phyloP scores from a whole-genome alignment of 345 rosid species.

The Luvunga scandens region DNA sequence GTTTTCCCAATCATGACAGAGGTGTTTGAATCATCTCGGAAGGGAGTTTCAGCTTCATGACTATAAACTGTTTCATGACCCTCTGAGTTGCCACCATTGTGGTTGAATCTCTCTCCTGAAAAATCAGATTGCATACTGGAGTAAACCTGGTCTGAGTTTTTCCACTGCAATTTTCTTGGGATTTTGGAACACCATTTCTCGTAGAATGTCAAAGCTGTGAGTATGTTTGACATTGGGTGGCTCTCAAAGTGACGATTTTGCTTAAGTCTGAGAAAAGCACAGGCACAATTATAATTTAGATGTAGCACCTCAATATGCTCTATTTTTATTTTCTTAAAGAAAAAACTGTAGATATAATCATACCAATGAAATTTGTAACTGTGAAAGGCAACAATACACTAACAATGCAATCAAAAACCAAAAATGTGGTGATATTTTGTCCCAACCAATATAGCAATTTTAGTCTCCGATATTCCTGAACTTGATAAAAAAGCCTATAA shows the following conservation, averaged over 20 bases:
- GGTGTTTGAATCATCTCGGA: constrained; percentile 41
- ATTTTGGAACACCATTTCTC: constrained; percentile 58
- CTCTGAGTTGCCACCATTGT: constrained; percentile 25
- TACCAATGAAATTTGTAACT: neutral
- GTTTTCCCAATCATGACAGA: constrained; percentile 64
- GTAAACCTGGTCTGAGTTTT: constrained; percentile 24
- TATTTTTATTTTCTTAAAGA: neutral
- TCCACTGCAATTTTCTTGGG: constrained; percentile 38
- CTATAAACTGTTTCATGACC: constrained; percentile 28
- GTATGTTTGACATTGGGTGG: constrained; percentile 46
- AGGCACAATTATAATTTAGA: neutral
- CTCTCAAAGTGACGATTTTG: constrained; percentile 47
- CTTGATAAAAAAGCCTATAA: neutral
- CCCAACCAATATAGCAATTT: neutral
- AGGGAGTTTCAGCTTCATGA: constrained; percentile 31
- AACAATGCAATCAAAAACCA: neutral
- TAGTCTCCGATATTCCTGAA: neutral
- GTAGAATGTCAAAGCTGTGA: constrained; percentile 59
- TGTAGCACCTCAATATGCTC: neutral
- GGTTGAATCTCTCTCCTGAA: constrained; percentile 29
- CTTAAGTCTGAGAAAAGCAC: constrained; percentile 49
- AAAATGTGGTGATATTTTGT: neutral
- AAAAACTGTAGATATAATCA: neutral
- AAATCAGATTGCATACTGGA: constrained; percentile 24
- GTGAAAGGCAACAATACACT: neutral